A percentile compares a stretch with the other conserved stretches of the same genome.
Evolutionary conservation across 2,329 filamentous ascomycete genomes (phyloP).

Genomic region (Verticillium zaregamsianum): DNA sequence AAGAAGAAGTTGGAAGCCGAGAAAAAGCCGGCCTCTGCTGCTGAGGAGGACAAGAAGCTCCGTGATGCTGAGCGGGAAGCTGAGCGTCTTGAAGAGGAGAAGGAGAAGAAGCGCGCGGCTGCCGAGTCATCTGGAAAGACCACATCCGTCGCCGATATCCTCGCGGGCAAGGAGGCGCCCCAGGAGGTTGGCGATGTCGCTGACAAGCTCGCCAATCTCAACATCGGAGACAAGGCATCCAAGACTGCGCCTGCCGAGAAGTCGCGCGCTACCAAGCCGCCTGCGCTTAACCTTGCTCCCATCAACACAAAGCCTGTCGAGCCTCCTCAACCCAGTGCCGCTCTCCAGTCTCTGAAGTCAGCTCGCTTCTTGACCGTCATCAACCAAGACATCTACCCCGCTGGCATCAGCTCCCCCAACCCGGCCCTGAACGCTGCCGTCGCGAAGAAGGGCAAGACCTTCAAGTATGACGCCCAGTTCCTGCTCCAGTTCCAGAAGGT

Average conservation of each 20-base stretch:
- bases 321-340: conserved; percentile 87
- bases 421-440: conserved; percentile 81
- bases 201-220: conserved; percentile 49
- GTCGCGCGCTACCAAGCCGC: conserved; percentile 64
- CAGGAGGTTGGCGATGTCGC: conserved; percentile 40
- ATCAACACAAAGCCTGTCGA: conserved; percentile 81
- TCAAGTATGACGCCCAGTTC: conserved; percentile 95
- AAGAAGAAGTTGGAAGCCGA: conserved; percentile 43
- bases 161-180: conserved; percentile 34
- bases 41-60: conserved; percentile 61
- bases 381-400: conserved; percentile 75
- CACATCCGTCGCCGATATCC: conserved; percentile 47
- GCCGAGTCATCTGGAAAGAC: conserved; percentile 46
- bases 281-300: conserved; percentile 80
- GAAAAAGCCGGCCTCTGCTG: conserved; percentile 46
- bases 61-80: conserved; percentile 69
- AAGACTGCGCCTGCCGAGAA: conserved; percentile 52
- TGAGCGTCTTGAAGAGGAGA: conserved; percentile 69
- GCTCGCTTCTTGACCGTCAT: conserved; percentile 82
- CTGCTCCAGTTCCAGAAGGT: conserved; percentile 93
- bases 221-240: conserved; percentile 35
- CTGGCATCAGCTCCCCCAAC: conserved; percentile 83
- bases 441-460: conserved; percentile 73
- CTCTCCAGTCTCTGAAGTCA: conserved; percentile 88
- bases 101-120: conserved; percentile 51